Evolutionary conservation across 2,329 filamentous ascomycete species (phyloP), one percentile per base, ranked within the genome.

Genomic region (Claviceps fusiformis): DNA sequence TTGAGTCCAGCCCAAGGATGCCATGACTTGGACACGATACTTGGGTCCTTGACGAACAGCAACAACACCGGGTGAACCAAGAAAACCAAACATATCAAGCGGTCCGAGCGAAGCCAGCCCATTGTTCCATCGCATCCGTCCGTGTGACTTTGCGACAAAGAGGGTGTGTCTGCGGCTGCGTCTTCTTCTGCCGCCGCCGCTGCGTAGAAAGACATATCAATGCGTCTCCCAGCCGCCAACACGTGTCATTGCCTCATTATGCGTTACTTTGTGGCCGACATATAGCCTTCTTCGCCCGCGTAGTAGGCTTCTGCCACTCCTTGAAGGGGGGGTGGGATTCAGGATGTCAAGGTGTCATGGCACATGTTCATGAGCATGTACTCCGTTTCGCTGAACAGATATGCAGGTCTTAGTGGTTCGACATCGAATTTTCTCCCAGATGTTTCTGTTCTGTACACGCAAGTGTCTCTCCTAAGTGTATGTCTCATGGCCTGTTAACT

Each of bases 231-330:
- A 41, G 39, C 24, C 52, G 44, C 33, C 55, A 50, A 56, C 48
- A 54, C 55, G 55, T 56, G 55, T 56, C 55, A 50, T 49, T 46
- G 37, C 44, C 43, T 56, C 52, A 44, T 37, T 45, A 41, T 56
- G 52, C 47, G 47, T 51, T 43, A 46, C 31, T 52, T 48, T 31
- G 24, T 47, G 31, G 37, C 45, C n/a, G 24, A n/a, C 31, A 43
- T 35, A 3, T 48, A 37, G 24, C 51, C 31, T 56, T 24, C 5
- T 49, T 39, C 19, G 10, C 44, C 10, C 19, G 19, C 46, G 31
- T 13, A 19, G 13, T 31, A 4, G 29, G 47, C 17, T 24, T 19
- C 29, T 50, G 29, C 53, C 35, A 27, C 47, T 27, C 47, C 37
- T 35, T 43, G 11, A 39, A 53, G 13, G 13, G 39, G 15, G 19